Conservation (phyloP, 352 stramenopile species). For the Phytophthora megakarya region DNA sequence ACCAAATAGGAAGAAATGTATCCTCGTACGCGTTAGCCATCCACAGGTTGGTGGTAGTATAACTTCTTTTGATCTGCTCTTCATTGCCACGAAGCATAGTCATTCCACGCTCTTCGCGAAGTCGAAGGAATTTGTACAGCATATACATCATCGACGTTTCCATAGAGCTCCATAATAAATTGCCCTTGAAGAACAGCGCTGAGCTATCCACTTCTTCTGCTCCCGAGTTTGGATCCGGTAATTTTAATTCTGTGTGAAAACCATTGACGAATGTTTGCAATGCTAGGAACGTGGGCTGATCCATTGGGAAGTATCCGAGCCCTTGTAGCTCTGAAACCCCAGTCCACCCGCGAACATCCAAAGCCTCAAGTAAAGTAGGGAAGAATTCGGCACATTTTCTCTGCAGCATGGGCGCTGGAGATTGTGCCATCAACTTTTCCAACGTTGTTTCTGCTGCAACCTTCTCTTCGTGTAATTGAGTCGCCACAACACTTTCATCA, state of each 20-base stretch:
- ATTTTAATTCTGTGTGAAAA: constrained; percentile 34
- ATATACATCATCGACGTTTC: constrained; percentile 36
- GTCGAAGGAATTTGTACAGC: constrained; percentile 52
- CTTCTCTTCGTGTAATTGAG: constrained; percentile 16
- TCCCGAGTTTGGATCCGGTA: constrained; percentile 1
- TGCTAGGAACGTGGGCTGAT: constrained; percentile 50
- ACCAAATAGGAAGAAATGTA: constrained; percentile 67
- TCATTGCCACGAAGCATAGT: constrained; percentile 19
- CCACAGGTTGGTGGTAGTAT: constrained; percentile 35
- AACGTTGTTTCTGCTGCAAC: constrained; percentile 33
- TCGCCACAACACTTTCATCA: constrained; percentile 10
- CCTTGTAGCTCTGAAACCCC: constrained; percentile 52
- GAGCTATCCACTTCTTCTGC: constrained; percentile 19
- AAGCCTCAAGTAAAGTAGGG: constrained; percentile 41
- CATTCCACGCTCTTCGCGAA: constrained; percentile 69
- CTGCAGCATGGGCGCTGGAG: constrained; percentile 37
- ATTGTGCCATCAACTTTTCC: constrained; percentile 32
- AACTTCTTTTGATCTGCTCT: background rate
- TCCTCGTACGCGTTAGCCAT: constrained; percentile 58
- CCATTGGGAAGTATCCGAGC: constrained; percentile 54
- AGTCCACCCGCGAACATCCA: constrained; percentile 41
- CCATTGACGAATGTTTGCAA: constrained; percentile 61
- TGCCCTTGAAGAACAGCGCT: constrained; percentile 61
- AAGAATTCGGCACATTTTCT: constrained; percentile 46
- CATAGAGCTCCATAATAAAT: constrained; percentile 57